A percentile compares a stretch with the other conserved stretches of the same genome.
These are phyloP conservation scores for Clarireedia monteithiana DNA, from an alignment of 2,329 filamentous ascomycete genomes.

Conservation along the genomic window DNA sequence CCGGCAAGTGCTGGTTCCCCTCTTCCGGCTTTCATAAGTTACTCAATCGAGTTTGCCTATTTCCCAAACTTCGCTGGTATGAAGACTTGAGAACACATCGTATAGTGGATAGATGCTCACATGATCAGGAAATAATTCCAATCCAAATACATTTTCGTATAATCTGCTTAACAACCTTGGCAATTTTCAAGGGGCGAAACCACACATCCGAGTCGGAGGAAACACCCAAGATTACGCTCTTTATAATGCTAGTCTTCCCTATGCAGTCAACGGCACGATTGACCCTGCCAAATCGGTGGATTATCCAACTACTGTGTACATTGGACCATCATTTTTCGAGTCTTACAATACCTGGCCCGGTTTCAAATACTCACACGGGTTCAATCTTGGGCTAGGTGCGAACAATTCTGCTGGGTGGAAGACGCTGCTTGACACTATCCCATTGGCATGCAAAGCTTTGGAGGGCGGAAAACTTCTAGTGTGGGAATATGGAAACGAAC, in stretches of 20 bases:
- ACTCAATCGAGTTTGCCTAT: conserved; percentile 43
- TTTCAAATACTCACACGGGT: conserved; percentile 52
- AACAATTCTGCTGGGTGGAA: conserved; percentile 44
- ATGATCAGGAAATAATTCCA: conserved; percentile 39
- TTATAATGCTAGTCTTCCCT: conserved; percentile 44
- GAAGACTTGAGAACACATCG: neutral
- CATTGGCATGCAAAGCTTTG: conserved; percentile 49
- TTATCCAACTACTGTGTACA: conserved; percentile 52
- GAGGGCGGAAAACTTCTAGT: conserved; percentile 41
- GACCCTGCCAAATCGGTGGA: conserved; percentile 43
- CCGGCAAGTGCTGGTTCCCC: conserved; percentile 17
- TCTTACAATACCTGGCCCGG: conserved; percentile 50
- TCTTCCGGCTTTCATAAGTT: conserved; percentile 41
- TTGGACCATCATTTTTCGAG: conserved; percentile 56
- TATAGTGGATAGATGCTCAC: neutral
- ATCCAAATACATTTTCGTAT: conserved; percentile 52
- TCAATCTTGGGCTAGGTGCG: conserved; percentile 46
- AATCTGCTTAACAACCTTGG: conserved; percentile 51
- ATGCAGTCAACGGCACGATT: conserved; percentile 44
- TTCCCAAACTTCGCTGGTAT: conserved; percentile 37
- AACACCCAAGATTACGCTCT: conserved; percentile 60
- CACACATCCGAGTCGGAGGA: conserved; percentile 56
- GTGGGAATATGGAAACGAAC: conserved; percentile 60
- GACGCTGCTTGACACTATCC: conserved; percentile 45
- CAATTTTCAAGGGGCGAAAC: conserved; percentile 46